Percentiles rank a stretch among this genome's conserved stretches.
phyloP scores from a whole-genome alignment of 2,329 filamentous ascomycete species.

The Beauveria bassiana region DNA sequence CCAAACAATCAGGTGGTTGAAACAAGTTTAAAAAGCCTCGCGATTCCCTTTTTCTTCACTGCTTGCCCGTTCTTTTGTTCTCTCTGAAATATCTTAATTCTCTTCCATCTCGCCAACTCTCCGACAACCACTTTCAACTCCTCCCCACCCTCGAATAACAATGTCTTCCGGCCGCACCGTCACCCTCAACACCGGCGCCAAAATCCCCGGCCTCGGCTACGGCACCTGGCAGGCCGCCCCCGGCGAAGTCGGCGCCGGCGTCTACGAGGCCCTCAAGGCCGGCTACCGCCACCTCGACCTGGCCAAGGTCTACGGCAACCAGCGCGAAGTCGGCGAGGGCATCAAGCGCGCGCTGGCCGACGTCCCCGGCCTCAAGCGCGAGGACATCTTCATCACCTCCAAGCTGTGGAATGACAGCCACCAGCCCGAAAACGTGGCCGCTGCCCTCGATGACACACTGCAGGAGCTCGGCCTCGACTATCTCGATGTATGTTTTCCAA shows the following conservation, averaged over 20 bases:
- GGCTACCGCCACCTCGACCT: slow-evolving; percentile 57
- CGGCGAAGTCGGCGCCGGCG: slow-evolving; percentile 55
- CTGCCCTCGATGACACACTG: slow-evolving; percentile 48
- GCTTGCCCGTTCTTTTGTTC: too few relatives aligned
- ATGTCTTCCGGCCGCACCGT: slow-evolving; percentile 51
- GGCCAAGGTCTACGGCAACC: slow-evolving; percentile 55
- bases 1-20: neutral
- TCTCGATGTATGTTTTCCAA: slow-evolving; percentile 37
- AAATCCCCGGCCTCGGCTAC: slow-evolving; percentile 47
- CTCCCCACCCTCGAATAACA: too few relatives aligned
- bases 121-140: too few relatives aligned
- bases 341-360: slow-evolving; percentile 39
- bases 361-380: slow-evolving; percentile 43
- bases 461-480: slow-evolving; percentile 49
- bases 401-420: slow-evolving; percentile 58
- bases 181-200: slow-evolving; percentile 50
- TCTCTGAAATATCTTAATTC: too few relatives aligned
- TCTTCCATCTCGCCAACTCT: neutral
- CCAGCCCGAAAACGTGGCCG: slow-evolving; percentile 50
- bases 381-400: slow-evolving; percentile 56
- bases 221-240: slow-evolving; percentile 63
- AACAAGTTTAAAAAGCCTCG: slow-evolving; percentile 1
- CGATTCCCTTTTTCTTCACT: too few relatives aligned
- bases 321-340: slow-evolving; percentile 48
- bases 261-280: slow-evolving; percentile 53